Evolutionary conservation across 805 yeast species (phyloP).

Genomic region (Schwanniomyces sp.): DNA sequence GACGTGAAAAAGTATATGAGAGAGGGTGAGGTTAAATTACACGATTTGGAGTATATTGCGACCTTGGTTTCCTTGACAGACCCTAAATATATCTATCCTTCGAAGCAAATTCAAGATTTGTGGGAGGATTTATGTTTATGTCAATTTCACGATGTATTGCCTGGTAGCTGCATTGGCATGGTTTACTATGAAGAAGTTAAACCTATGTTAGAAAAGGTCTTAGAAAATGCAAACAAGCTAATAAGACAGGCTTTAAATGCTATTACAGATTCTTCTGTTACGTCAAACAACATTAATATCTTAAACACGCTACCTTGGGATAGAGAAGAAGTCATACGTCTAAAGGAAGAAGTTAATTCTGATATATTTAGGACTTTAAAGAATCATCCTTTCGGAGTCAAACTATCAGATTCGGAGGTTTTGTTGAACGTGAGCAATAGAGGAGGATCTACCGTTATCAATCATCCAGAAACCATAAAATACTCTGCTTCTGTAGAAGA

Average conservation of each 20-base stretch:
- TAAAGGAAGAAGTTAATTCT: constrained; percentile 21
- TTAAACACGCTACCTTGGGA: constrained; percentile 69
- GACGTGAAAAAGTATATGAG: constrained; percentile 81
- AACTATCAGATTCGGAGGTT: constrained; percentile 7
- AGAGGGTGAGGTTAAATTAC: constrained; percentile 68
- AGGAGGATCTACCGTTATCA: constrained; percentile 17
- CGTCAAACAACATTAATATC: constrained; percentile 10
- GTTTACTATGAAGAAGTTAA: constrained; percentile 82
- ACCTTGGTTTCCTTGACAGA: constrained; percentile 63
- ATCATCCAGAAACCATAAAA: constrained; percentile 20
- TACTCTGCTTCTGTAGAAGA: constrained; percentile 52
- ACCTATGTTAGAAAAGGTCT: constrained; percentile 66
- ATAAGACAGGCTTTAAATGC: constrained; percentile 50
- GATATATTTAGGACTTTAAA: constrained; percentile 13
- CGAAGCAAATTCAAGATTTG: constrained; percentile 58
- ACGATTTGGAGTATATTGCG: constrained; percentile 83
- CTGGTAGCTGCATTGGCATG: constrained; percentile 94
- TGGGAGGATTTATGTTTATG: constrained; percentile 92
- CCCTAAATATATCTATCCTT: constrained; percentile 68
- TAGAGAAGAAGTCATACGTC: constrained; percentile 45
- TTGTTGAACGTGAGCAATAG: constrained; percentile 20
- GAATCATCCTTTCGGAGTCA: constrained; percentile 3
- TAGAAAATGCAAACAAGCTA: constrained; percentile 53
- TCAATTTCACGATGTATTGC: constrained; percentile 97
- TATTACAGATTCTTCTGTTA: constrained; percentile 22